Evolutionary conservation across 169 alveolate genomes (phyloP), one percentile per base, ranked within the genome.

Genomic region (Plasmodium relictum): DNA sequence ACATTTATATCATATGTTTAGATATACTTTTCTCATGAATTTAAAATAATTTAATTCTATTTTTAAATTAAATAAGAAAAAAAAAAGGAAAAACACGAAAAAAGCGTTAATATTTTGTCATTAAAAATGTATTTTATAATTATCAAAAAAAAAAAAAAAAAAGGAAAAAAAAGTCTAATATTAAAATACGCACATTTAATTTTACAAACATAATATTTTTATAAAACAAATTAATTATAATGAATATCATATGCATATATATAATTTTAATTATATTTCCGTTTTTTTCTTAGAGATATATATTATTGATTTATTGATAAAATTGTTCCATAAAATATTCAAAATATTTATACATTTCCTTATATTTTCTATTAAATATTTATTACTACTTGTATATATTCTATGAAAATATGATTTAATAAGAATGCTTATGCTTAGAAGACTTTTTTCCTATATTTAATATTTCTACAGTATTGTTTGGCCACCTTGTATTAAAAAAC

Each of bases 401-500:
- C 3, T 31, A 31, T 2, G 3, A 31, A 31, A 31, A 31, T 3
- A 31, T 31, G 3, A 3, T 31, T 31, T 31, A 31, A 31, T 31
- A 31, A 31, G 39, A 31, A 31, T 31, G 3, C 37, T 50, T 41
- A 45, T 76, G 68, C n/a, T 50, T 45, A 44, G 71, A 39, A 41
- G 22, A 6, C 12, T 69, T 76, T 14, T 50, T 76, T 22, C 39
- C 26, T 7, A 62, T 76, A 50, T 83, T 83, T 50, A 83, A 52
- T n/a, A 83, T 26, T 24, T 83, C 91, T 10, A 83, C 91, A 9
- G 91, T 68, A 44, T 83, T 83, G 16, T 83, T 83, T 68, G 91
- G 91, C 91, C 91, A 83, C n/a, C 91, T 39, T 3, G 91, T 83
- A 42, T 83, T 83, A 24, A 83, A 83, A 61, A 83, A 83, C 6